Evolutionary conservation across 495 filamentous ascomycete species (phyloP).

Genomic region (Aspergillus kassunensis): DNA sequence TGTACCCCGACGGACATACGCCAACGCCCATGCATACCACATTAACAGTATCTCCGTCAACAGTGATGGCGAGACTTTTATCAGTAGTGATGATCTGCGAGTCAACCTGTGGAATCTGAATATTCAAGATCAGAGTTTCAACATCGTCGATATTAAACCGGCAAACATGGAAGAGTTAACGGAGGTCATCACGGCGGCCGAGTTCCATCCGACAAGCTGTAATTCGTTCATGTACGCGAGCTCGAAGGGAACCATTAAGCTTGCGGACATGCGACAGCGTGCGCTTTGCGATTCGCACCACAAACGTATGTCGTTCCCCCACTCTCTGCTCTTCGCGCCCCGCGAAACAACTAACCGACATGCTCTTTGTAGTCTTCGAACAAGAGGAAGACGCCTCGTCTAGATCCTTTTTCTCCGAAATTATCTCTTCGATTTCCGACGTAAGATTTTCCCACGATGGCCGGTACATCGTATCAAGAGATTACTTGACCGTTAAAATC

Average conservation of each 20-base stretch:
- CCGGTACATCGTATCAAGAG: slow-evolving; percentile 92
- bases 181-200: slow-evolving; percentile 96
- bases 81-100: slow-evolving; percentile 94
- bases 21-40: slow-evolving; percentile 97
- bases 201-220: slow-evolving; percentile 95
- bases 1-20: slow-evolving; percentile 91
- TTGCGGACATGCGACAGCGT: slow-evolving; percentile 96
- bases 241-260: slow-evolving; percentile 97
- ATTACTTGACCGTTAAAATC: slow-evolving; percentile 98
- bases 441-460: slow-evolving; percentile 96
- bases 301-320: slow-evolving; percentile 67
- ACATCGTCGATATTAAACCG: slow-evolving; percentile 99
- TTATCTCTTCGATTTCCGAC: slow-evolving; percentile 98
- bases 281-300: slow-evolving; percentile 93
- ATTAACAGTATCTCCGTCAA: slow-evolving; percentile 99
- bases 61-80: slow-evolving; percentile 98
- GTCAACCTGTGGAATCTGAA: slow-evolving; percentile 99
- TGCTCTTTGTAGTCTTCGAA: slow-evolving; percentile 81
- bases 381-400: slow-evolving; percentile 98
- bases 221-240: slow-evolving; percentile 99
- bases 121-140: slow-evolving; percentile 99
- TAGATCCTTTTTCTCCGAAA: slow-evolving; percentile 99
- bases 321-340: not conserved
- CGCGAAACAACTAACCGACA: slow-evolving; percentile 9
- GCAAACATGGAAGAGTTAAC: slow-evolving; percentile 99